These are phyloP conservation scores for Rubia peregrina DNA, from an alignment of 305 asterid genomes.

Conservation along the genomic window DNA sequence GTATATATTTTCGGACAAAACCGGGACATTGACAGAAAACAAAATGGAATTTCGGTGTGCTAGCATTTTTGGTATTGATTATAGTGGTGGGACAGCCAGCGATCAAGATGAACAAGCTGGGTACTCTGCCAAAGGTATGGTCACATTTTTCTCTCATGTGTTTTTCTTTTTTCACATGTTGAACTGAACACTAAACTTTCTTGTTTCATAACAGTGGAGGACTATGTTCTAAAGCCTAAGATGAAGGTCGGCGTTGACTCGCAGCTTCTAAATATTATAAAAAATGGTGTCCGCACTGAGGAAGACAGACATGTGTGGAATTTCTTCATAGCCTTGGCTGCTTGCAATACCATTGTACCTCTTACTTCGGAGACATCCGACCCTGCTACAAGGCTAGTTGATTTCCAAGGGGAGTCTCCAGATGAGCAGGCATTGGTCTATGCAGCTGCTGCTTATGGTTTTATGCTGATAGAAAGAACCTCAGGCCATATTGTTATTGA, in stretches of 20 bases:
- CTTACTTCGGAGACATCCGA: slow-evolving; percentile 64
- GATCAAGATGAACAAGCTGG: slow-evolving; percentile 37
- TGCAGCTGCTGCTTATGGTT: slow-evolving; percentile 94
- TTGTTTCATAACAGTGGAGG: slow-evolving; percentile 49
- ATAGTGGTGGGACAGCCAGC: slow-evolving; percentile 33
- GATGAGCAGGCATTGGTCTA: slow-evolving; percentile 98
- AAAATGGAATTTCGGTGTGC: slow-evolving; percentile 99
- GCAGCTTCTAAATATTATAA: slow-evolving; percentile 53
- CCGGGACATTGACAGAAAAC: slow-evolving; percentile 97
- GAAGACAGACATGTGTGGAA: slow-evolving; percentile 53
- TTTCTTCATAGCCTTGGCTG: slow-evolving; percentile 86
- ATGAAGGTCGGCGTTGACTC: slow-evolving; percentile 64
- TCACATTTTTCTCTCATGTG: not conserved
- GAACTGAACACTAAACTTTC: slow-evolving; percentile 15
- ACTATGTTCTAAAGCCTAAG: slow-evolving; percentile 64
- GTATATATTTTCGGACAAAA: slow-evolving; percentile 92
- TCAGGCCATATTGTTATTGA: slow-evolving; percentile 85
- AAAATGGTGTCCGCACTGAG: slow-evolving; percentile 37
- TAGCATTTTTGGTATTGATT: slow-evolving; percentile 76
- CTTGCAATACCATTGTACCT: slow-evolving; percentile 98
- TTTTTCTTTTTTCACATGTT: slow-evolving; percentile 11
- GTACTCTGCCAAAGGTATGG: slow-evolving; percentile 59
- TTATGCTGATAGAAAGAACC: slow-evolving; percentile 90
- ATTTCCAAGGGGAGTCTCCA: slow-evolving; percentile 98
- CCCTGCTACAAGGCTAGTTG: slow-evolving; percentile 68